phyloP scores from a whole-genome alignment of 805 yeast species.

The Saturnispora quitensis region DNA sequence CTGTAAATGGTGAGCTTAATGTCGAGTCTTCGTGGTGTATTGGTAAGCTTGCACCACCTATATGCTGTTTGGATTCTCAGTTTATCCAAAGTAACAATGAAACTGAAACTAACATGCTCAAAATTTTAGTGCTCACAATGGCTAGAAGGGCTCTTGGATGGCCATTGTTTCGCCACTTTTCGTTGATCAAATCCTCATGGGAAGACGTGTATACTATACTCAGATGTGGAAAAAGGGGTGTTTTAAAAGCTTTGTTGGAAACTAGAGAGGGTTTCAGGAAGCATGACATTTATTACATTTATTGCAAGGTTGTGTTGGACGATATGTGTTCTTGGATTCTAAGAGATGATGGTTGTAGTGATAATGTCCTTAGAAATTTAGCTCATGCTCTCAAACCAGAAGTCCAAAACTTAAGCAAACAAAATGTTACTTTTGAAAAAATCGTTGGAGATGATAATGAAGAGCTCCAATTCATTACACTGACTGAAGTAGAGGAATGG shows the following conservation, averaged over 20 bases:
- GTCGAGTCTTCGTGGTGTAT: slow-evolving; percentile 92
- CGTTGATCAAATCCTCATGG: slow-evolving; percentile 56
- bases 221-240: slow-evolving; percentile 57
- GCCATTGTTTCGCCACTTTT: slow-evolving; percentile 72
- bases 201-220: slow-evolving; percentile 59
- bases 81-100: slow-evolving; percentile 30
- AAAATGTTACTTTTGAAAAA: slow-evolving; percentile 50
- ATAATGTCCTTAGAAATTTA: slow-evolving; percentile 46
- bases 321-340: slow-evolving; percentile 73
- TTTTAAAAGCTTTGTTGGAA: slow-evolving; percentile 51
- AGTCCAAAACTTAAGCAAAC: slow-evolving; percentile 29
- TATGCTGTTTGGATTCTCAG: slow-evolving; percentile 60
- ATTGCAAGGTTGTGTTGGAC: slow-evolving; percentile 65
- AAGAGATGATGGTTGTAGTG: slow-evolving; percentile 45
- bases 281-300: slow-evolving; percentile 80
- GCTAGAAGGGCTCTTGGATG: slow-evolving; percentile 66
- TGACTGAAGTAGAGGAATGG: slow-evolving; percentile 48
- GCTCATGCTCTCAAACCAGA: slow-evolving; percentile 56
- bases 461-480: slow-evolving; percentile 36
- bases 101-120: slow-evolving; percentile 33
- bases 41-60: slow-evolving; percentile 77
- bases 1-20: slow-evolving; percentile 59
- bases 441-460: slow-evolving; percentile 29
- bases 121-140: slow-evolving; percentile 49
- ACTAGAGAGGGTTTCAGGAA: slow-evolving; percentile 66